Evolutionary conservation across 345 rosid species (phyloP).

Genomic region (Populus alba): DNA sequence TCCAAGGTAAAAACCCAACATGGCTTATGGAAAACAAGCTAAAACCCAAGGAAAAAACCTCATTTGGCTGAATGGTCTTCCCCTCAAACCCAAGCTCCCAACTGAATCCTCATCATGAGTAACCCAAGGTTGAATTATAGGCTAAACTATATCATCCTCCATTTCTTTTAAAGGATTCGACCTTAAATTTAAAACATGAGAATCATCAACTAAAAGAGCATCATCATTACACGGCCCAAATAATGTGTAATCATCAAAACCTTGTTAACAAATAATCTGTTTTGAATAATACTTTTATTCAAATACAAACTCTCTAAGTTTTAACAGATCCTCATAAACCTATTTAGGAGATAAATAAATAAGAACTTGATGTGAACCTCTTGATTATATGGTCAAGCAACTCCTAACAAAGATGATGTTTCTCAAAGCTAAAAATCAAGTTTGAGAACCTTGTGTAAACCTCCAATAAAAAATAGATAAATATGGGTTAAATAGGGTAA

Average conservation of each 20-base stretch:
- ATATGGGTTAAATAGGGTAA: too few relatives aligned
- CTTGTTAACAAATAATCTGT: too few relatives aligned
- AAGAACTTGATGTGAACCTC: too few relatives aligned
- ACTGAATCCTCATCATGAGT: not conserved
- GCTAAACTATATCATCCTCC: not conserved
- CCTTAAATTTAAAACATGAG: too few relatives aligned
- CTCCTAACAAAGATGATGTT: too few relatives aligned
- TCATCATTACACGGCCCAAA: not conserved
- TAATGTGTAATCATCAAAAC: not conserved
- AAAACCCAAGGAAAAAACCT: not conserved
- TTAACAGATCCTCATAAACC: not conserved
- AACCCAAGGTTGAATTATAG: not conserved
- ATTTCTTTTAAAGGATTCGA: not conserved
- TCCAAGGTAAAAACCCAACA: not conserved
- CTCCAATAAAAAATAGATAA: too few relatives aligned
- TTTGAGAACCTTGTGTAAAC: too few relatives aligned
- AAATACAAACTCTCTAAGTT: not conserved
- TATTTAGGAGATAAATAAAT: too few relatives aligned
- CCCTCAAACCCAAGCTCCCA: not conserved
- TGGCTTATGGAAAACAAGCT: not conserved
- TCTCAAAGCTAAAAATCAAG: too few relatives aligned
- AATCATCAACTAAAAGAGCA: not conserved
- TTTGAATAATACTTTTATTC: too few relatives aligned
- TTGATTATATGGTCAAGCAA: too few relatives aligned
- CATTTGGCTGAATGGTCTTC: too few relatives aligned